Evolutionary conservation across 495 filamentous ascomycete species (phyloP), one percentile per base, ranked within the genome.

Genomic region (Aspergillus steynii): DNA sequence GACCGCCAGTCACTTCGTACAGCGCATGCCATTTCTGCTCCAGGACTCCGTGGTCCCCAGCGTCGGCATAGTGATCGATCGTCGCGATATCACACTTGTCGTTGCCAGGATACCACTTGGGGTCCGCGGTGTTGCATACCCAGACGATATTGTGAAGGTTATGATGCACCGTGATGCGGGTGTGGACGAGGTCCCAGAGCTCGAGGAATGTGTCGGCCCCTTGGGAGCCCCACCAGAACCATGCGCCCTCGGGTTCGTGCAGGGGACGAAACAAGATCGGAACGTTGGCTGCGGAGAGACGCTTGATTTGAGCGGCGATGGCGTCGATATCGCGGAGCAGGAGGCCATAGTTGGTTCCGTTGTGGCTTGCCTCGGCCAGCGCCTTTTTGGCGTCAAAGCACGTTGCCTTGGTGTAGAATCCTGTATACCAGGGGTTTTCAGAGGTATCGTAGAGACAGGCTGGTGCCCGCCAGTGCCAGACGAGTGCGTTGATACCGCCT

Each of bases 151-250:
- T 55, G 51, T 60, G 51, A 2, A 60, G 58, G 26, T 47, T 31
- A 20, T 60, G 58, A n/a, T 26, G 32, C 1, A 25, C 29, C n/a
- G 58, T 60, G 7, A 60, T 31, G 2, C 58, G 50, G 26, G 53
- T 51, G 51, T 53, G 54, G 25, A 60, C 29, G 6, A 60, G 34
- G 5, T 48, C 25, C 50, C 52, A 60, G 50, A 60, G 58, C 27
- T 45, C 42, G 6, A 53, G 45, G 58, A 46, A 54, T 1, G 58
- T 25, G 27, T 46, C 51, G 14, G 58, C 20, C 3, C 58, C 58
- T 1, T n/a, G 5, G 2, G 58, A 50, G 6, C 58, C 58, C 58
- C 58, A 60, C 58, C 58, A 60, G 58, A 60, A 60, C 58, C 58
- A 60, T 29, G 34, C 58, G 27, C 58, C 58, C 0, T 60, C 58